phyloP scores from a whole-genome alignment of 1,284 basidiomycete species.

The Cutaneotrichosporon cavernicola region DNA sequence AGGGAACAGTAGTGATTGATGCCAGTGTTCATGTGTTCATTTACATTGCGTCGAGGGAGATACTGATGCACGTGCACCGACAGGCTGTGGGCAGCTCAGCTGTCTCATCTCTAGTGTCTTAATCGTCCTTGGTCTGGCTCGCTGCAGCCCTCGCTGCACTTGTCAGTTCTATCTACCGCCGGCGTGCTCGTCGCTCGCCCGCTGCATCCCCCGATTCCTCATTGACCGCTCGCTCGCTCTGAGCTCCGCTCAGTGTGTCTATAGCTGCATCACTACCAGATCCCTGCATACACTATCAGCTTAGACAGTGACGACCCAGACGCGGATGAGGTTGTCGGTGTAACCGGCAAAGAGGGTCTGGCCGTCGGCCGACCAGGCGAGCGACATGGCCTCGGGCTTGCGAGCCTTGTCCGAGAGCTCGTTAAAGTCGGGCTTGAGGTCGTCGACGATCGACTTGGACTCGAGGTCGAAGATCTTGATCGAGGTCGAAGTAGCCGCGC shows the following conservation, averaged over 20 bases:
- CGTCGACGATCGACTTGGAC: constrained; percentile 99
- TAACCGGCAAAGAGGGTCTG: constrained; percentile 96
- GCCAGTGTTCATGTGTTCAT: background rate
- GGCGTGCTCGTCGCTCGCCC: background rate
- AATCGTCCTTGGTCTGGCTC: no score
- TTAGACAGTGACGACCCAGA: constrained; percentile 75
- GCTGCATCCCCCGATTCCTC: background rate
- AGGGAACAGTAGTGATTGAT: background rate
- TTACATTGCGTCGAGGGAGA: background rate
- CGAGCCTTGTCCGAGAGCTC: constrained; percentile 69
- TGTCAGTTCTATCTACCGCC: background rate
- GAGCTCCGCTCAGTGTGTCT: background rate
- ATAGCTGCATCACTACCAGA: constrained; percentile 12
- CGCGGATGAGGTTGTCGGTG: constrained; percentile 85
- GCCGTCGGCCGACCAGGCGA: constrained; percentile 98
- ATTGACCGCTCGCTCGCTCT: background rate
- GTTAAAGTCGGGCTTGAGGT: constrained; percentile 86
- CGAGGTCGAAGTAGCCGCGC: constrained; percentile 94
- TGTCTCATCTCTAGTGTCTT: no score
- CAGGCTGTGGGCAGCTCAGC: no score
- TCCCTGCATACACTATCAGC: constrained; percentile 26
- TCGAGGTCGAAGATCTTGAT: constrained; percentile 99
- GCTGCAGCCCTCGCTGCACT: no score
- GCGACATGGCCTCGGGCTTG: constrained; percentile 93
- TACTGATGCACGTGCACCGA: no score